phyloP scores from a whole-genome alignment of 352 stramenopile genomes.

The Pythium periplocum region DNA sequence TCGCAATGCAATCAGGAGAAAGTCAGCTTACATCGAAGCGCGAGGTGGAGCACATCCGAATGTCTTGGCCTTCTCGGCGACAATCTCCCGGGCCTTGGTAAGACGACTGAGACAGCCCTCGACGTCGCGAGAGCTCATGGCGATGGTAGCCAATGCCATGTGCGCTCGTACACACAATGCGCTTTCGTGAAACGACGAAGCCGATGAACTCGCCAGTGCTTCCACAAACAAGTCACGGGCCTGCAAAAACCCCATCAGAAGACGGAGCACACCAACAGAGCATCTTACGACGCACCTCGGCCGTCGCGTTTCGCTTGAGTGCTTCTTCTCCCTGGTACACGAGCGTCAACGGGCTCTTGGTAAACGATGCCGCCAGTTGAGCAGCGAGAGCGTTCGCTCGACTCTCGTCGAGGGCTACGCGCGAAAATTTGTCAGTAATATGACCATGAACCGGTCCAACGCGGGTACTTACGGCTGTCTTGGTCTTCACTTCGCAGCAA shows the following conservation, averaged over 20 bases:
- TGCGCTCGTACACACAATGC: constrained; percentile 51
- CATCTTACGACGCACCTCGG: too few relatives aligned
- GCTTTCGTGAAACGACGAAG: constrained; percentile 65
- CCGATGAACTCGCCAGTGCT: constrained; percentile 47
- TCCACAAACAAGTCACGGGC: constrained; percentile 43
- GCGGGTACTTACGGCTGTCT: constrained; percentile 40
- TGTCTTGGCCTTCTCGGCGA: constrained; percentile 34
- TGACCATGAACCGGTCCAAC: constrained; percentile 1
- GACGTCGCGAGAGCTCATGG: constrained; percentile 39
- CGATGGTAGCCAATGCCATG: constrained; percentile 42
- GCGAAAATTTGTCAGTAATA: background rate
- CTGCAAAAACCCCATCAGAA: constrained; percentile 13
- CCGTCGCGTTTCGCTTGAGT: too few relatives aligned
- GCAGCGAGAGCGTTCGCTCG: background rate
- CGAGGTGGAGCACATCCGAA: constrained; percentile 34
- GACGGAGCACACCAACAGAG: too few relatives aligned
- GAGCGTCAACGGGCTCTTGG: constrained; percentile 16
- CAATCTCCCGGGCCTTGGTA: constrained; percentile 28
- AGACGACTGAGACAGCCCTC: constrained; percentile 58
- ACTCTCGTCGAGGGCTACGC: constrained; percentile 7
- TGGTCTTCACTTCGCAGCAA: constrained; percentile 69
- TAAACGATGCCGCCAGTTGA: constrained; percentile 2
- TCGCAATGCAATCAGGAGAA: background rate
- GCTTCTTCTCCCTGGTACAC: constrained; percentile 13
- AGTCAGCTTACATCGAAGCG: constrained; percentile 30